phyloP scores from a whole-genome alignment of 257 asterid genomes.

The Primulina tabacum region DNA sequence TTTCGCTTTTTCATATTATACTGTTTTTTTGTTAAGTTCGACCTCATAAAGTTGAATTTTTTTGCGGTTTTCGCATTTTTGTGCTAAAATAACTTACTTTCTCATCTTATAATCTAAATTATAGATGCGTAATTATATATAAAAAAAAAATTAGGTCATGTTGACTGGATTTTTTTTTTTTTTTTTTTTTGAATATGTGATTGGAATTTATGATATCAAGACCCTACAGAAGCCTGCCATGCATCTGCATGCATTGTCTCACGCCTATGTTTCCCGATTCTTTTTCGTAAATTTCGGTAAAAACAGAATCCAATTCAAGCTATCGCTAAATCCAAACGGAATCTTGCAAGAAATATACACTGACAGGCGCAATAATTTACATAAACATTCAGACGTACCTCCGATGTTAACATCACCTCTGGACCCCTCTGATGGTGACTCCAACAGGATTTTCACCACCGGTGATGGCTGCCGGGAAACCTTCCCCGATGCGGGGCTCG shows the following conservation, averaged over 20 bases:
- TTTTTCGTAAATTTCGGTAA: neutral
- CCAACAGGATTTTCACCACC: constrained; percentile 40
- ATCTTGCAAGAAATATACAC: constrained; percentile 6
- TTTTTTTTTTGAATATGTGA: no score
- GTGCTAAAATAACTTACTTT: no score
- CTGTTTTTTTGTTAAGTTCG: no score
- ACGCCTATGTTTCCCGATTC: neutral
- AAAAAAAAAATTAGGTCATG: no score
- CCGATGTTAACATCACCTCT: constrained; percentile 30
- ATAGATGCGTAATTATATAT: no score
- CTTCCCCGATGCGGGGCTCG: constrained; percentile 39
- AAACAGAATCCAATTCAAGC: neutral
- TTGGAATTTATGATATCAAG: neutral
- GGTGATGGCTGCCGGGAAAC: constrained; percentile 48
- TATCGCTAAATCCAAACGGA: neutral
- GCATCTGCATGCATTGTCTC: constrained; percentile 24
- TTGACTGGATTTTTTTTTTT: no score
- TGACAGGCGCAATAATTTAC: constrained; percentile 21
- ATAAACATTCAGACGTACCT: constrained; percentile 36
- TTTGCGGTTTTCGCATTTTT: no score
- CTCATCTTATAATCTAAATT: no score
- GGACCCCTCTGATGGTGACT: constrained; percentile 41
- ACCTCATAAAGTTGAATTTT: no score
- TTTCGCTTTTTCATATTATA: no score
- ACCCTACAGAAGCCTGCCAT: constrained; percentile 28